Evolutionary conservation across 176 grass and related monocot genomes (phyloP).

Genomic region (Zea mays): Zm-B73-REFERENCE-NAM-5.0 NC_050096.1:57058001-57058500

Average conservation of each 20-base stretch:
- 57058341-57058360: no score
- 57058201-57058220: background rate
- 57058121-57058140: background rate
- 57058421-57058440: constrained; percentile 25
- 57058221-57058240: background rate
- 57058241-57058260: background rate
- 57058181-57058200: background rate
- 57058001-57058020: background rate
- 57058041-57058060: background rate
- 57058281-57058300: background rate
- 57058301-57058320: background rate
- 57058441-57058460: constrained; percentile 29
- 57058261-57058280: background rate
- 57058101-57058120: constrained; percentile 3
- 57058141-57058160: background rate
- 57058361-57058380: background rate
- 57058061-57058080: background rate
- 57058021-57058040: background rate
- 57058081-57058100: background rate
- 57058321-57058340: background rate
- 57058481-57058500: background rate
- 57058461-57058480: background rate
- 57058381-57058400: background rate
- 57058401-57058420: constrained; percentile 20
- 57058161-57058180: no score